These are phyloP conservation scores for Pholiota adiposa DNA, from an alignment of 1,284 basidiomycete species.

Conservation along the genomic window DNA sequence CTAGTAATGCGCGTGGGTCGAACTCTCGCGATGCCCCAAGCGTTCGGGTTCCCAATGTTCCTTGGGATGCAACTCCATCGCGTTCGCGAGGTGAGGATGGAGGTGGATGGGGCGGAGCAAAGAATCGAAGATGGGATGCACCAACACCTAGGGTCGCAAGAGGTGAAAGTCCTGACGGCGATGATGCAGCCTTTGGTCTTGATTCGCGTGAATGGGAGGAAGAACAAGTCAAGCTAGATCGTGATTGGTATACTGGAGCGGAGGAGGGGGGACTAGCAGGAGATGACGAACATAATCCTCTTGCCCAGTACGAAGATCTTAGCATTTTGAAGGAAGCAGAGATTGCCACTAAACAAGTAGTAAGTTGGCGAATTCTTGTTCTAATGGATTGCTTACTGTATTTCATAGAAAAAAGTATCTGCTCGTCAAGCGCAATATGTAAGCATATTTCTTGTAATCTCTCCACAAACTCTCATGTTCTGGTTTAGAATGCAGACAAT, in stretches of 20 bases:
- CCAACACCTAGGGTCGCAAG: conserved; percentile 77
- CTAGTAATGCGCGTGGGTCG: conserved; percentile 61
- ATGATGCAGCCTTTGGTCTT: conserved; percentile 58
- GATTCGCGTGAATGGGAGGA: conserved; percentile 93
- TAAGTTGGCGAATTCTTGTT: conserved; percentile 36
- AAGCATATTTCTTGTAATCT: conserved; percentile 33
- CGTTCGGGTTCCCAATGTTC: conserved; percentile 85
- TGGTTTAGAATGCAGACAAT: conserved; percentile 87
- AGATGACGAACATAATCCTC: conserved; percentile 91
- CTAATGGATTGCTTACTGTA: conserved; percentile 1
- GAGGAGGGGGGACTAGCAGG: conserved; percentile 87
- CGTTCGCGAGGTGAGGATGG: conserved; percentile 48
- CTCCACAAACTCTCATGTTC: not conserved
- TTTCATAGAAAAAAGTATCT: conserved; percentile 76
- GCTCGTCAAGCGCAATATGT: conserved; percentile 95
- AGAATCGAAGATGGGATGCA: conserved; percentile 79
- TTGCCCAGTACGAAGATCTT: conserved; percentile 90
- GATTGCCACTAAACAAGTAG: conserved; percentile 78
- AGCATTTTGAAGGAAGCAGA: conserved; percentile 76
- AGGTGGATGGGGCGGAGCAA: conserved; percentile 59
- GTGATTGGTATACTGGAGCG: conserved; percentile 93
- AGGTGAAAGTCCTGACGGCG: conserved; percentile 66
- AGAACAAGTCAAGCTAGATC: conserved; percentile 86
- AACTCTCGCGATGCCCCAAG: conserved; percentile 76
- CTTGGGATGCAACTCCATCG: conserved; percentile 90